Percentiles rank a stretch among this genome's conserved stretches.
phyloP scores from a whole-genome alignment of 768 basidiomycete genomes.

The Termitomyces sp. region DNA sequence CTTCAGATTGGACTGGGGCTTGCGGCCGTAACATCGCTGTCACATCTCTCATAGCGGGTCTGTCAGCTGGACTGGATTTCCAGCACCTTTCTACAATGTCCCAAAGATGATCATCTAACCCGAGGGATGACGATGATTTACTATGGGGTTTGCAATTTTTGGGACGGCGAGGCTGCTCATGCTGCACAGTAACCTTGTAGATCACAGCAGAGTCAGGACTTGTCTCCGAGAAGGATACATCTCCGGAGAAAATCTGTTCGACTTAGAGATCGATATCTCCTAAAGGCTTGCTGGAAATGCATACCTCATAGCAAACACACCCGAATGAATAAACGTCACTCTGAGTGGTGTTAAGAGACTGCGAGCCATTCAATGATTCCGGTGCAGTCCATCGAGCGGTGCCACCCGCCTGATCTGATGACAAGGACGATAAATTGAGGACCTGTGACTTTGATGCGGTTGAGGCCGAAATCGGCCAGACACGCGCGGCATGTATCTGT shows the following conservation, averaged over 20 bases:
- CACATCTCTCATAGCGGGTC: constrained; percentile 17
- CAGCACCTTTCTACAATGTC: constrained; percentile 21
- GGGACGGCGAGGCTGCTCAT: constrained; percentile 3
- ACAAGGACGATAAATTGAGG: constrained; percentile 8
- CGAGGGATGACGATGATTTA: constrained; percentile 6
- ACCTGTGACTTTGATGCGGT: constrained; percentile 12
- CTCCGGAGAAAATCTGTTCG: constrained; percentile 22
- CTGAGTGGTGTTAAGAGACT: constrained; percentile 10
- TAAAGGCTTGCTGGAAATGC: background rate
- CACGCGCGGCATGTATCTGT: constrained; percentile 11
- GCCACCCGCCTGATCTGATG: constrained; percentile 5
- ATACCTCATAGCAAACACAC: constrained; percentile 26
- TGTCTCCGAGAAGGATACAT: constrained; percentile 18
- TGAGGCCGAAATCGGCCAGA: constrained; percentile 16
- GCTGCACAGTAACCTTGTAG: constrained; percentile 9
- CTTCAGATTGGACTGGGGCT: background rate
- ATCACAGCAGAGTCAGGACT: constrained; percentile 12
- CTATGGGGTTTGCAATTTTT: constrained; percentile 16
- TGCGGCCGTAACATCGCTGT: constrained; percentile 10
- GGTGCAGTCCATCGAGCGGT: constrained; percentile 16
- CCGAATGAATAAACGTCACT: constrained; percentile 30
- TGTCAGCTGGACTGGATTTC: constrained; percentile 18
- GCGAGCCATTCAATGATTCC: constrained; percentile 9
- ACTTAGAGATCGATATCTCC: background rate
- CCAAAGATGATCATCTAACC: constrained; percentile 26